Evolutionary conservation across 2,329 filamentous ascomycete species (phyloP).

Genomic region (Cladorrhinum sp.): DNA sequence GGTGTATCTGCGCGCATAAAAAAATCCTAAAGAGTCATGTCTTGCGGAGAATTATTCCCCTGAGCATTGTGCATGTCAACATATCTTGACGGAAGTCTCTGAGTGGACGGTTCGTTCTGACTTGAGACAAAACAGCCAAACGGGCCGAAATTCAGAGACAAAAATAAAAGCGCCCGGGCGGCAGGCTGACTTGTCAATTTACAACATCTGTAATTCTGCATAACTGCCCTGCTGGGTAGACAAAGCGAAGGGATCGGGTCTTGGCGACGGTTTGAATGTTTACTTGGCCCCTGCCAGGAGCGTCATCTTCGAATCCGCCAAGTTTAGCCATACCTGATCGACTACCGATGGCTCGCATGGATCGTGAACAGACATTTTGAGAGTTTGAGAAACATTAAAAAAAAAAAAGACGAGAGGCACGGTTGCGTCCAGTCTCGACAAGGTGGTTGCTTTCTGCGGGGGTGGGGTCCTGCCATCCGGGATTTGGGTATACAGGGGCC

Average conservation of each 20-base stretch:
- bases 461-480: not conserved
- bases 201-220: too few species aligned
- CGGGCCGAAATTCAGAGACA: constrained; percentile 21
- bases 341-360: not conserved
- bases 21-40: not conserved
- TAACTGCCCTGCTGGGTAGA: not conserved
- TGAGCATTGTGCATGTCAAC: not conserved
- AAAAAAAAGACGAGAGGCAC: not conserved
- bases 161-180: not conserved
- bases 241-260: not conserved
- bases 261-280: not conserved
- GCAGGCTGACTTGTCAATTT: not conserved
- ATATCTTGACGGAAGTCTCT: not conserved
- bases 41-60: not conserved
- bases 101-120: not conserved
- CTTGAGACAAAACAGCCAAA: constrained; percentile 11
- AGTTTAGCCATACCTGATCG: not conserved
- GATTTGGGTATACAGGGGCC: constrained; percentile 1
- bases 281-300: not conserved
- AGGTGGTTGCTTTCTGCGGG: not conserved
- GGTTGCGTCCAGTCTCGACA: not conserved
- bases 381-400: not conserved
- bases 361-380: not conserved
- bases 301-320: not conserved
- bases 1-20: not conserved